phyloP scores from a whole-genome alignment of 2,329 filamentous ascomycete species.

The Colletotrichum truncatum region DNA sequence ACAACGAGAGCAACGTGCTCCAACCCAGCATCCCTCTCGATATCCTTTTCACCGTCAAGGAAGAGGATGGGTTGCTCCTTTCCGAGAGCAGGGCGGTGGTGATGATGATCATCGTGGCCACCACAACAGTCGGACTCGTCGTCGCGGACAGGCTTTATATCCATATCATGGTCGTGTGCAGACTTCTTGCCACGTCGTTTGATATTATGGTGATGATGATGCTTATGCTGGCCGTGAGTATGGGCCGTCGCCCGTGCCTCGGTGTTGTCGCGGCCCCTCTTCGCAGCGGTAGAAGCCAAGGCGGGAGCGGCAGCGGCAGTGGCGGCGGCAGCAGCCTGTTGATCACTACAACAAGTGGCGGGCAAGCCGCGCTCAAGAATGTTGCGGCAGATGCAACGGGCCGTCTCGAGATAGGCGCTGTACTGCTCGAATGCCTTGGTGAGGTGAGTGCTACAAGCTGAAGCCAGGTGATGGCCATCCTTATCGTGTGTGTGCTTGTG shows the following conservation, averaged over 20 bases:
- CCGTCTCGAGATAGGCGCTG: constrained; percentile 44
- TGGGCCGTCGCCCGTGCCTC: constrained; percentile 21
- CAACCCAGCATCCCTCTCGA: constrained; percentile 36
- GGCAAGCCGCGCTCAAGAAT: constrained; percentile 40
- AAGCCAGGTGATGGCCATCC: constrained; percentile 35
- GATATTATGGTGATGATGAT: constrained; percentile 31
- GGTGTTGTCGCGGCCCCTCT: neutral
- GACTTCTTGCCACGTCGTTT: constrained; percentile 33
- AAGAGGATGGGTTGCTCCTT: neutral
- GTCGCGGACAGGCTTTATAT: neutral
- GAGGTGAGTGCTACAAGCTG: constrained; percentile 43
- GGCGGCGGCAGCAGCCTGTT: neutral
- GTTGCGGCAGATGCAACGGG: constrained; percentile 48
- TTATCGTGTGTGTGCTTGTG: constrained; percentile 39
- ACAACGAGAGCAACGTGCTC: constrained; percentile 41
- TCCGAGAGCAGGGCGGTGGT: neutral
- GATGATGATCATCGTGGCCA: neutral
- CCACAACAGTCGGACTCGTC: constrained; percentile 18
- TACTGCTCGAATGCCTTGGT: constrained; percentile 44
- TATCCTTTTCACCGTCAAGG: constrained; percentile 25
- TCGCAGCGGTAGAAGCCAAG: neutral
- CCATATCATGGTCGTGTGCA: constrained; percentile 19
- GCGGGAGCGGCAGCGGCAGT: constrained; percentile 1
- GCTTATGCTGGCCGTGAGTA: constrained; percentile 30
- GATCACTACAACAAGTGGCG: constrained; percentile 37